These are phyloP conservation scores for Aspergillus chevalieri DNA, from an alignment of 2,329 filamentous ascomycete genomes.

Conservation along the genomic window DNA sequence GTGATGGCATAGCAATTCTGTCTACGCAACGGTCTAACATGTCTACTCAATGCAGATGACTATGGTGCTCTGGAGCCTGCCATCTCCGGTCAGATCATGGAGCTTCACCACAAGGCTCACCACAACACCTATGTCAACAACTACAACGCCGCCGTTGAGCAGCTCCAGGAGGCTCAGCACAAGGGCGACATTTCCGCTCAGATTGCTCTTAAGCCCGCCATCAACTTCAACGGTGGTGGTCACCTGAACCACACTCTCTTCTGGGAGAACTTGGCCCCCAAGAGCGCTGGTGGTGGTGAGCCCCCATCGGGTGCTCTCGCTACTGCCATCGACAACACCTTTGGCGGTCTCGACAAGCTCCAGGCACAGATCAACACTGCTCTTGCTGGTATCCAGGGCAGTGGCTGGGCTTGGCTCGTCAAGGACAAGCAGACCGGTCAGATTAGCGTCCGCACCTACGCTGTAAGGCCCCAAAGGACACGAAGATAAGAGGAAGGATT, in stretches of 20 bases:
- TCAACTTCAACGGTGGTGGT: constrained; percentile 61
- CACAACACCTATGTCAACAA: constrained; percentile 90
- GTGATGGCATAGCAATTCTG: neutral
- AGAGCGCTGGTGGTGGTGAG: constrained; percentile 56
- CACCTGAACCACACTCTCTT: constrained; percentile 60
- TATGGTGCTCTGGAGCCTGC: constrained; percentile 86
- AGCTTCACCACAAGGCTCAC: constrained; percentile 90
- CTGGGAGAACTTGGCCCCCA: constrained; percentile 63
- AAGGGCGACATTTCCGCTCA: constrained; percentile 51
- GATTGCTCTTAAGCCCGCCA: constrained; percentile 54
- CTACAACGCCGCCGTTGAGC: constrained; percentile 73
- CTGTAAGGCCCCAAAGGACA: constrained; percentile 30
- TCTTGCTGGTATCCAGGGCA: constrained; percentile 59
- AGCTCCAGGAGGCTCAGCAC: constrained; percentile 55
- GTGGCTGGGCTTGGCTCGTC: constrained; percentile 59
- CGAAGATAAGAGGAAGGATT: neutral
- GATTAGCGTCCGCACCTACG: constrained; percentile 59
- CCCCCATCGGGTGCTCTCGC: constrained; percentile 54
- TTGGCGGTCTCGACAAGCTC: constrained; percentile 53
- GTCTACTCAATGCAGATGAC: constrained; percentile 62
- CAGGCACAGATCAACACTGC: constrained; percentile 60
- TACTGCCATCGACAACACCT: constrained; percentile 54
- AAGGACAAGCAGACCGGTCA: constrained; percentile 56
- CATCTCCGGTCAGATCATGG: constrained; percentile 89
- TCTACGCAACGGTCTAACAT: neutral